These are phyloP conservation scores for Alopecurus myosuroides DNA, from an alignment of 176 grass and related monocot genomes.

Conservation along the genomic window DNA sequence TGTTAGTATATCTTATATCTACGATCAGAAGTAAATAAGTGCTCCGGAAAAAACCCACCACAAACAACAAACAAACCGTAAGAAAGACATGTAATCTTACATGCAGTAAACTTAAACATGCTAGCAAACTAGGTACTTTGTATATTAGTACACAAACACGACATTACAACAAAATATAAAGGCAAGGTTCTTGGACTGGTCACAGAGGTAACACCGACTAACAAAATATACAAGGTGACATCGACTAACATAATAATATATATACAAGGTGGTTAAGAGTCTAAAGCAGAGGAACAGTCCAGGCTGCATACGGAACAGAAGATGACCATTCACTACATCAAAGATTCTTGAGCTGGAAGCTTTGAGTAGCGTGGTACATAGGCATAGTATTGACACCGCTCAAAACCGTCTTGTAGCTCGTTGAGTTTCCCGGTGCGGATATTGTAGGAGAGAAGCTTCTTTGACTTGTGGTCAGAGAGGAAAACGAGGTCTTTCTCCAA, in stretches of 20 bases:
- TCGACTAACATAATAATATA: not conserved
- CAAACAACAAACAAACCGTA: not conserved
- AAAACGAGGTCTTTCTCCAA: constrained; percentile 8
- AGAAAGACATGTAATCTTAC: not conserved
- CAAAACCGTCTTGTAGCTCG: not conserved
- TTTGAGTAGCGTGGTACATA: not conserved
- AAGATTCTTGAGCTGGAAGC: not conserved
- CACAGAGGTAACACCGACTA: not conserved
- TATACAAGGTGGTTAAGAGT: not conserved
- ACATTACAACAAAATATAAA: not conserved
- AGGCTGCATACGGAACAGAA: not conserved
- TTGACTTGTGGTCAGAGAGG: not conserved
- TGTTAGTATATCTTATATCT: not conserved
- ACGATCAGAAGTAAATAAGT: not conserved
- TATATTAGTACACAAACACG: not conserved
- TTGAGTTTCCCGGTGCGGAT: constrained; percentile 19
- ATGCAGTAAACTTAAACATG: not conserved
- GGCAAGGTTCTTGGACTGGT: not conserved
- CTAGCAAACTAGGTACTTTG: not conserved
- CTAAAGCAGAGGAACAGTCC: not conserved
- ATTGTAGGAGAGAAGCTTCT: constrained; percentile 21
- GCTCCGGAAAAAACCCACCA: not conserved
- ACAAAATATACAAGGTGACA: not conserved
- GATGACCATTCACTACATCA: not conserved
- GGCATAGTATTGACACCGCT: not conserved